Evolutionary conservation across 371 early-diverging fungal species (phyloP).

Genomic region (Mortierella sp.): DNA sequence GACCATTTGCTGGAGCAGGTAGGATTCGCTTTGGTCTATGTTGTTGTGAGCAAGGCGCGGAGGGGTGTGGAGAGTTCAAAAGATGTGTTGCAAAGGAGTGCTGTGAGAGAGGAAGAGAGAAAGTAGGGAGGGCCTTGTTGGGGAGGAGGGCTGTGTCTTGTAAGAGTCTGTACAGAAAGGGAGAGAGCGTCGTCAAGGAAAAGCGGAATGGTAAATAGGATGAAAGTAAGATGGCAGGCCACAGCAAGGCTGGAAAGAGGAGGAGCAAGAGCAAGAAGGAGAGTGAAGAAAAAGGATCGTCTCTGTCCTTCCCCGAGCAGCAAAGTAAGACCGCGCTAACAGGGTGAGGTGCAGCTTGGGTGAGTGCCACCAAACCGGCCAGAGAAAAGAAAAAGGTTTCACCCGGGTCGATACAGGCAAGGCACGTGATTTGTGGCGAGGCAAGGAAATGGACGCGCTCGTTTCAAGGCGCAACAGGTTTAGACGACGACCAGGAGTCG

Average conservation of each 20-base stretch:
- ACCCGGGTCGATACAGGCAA: no score
- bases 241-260: neutral
- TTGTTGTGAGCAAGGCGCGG: neutral
- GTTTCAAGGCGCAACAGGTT: no score
- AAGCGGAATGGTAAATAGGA: neutral
- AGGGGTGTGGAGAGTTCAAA: neutral
- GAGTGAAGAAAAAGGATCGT: neutral
- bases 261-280: neutral
- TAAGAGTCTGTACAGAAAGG: neutral
- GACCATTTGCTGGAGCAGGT: slow-evolving; percentile 24
- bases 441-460: no score
- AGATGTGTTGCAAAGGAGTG: neutral
- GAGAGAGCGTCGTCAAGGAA: neutral
- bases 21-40: no score
- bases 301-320: neutral
- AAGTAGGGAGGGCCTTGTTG: neutral
- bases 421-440: no score
- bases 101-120: neutral
- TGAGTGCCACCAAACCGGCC: no score
- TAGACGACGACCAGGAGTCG: no score
- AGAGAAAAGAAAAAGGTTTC: no score
- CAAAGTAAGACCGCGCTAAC: neutral
- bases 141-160: neutral
- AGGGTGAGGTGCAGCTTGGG: no score
- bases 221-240: neutral